Percentiles rank a stretch among this genome's conserved stretches.
Conservation (phyloP, 441 rosid genomes). For the Croton laevigatus region DNA sequence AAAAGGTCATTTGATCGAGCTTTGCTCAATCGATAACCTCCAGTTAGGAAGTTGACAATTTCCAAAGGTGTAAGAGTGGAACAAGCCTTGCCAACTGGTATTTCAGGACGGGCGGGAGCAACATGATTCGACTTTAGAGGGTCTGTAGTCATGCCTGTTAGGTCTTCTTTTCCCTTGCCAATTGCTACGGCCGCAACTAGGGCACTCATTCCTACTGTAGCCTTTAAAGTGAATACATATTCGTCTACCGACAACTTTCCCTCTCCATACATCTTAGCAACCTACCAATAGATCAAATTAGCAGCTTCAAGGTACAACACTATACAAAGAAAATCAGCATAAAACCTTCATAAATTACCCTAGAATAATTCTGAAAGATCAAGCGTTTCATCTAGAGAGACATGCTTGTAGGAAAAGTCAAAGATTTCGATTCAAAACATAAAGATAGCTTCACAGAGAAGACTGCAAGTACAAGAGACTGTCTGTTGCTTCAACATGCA, state of each 20-base stretch:
- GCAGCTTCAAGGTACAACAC: neutral
- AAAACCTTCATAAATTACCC: neutral
- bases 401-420: neutral
- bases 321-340: neutral
- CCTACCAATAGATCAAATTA: slow-evolving; percentile 36
- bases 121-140: slow-evolving; percentile 44
- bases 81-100: slow-evolving; percentile 72
- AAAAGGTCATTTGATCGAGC: slow-evolving; percentile 74
- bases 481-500: neutral
- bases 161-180: slow-evolving; percentile 72
- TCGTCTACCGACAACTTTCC: slow-evolving; percentile 47
- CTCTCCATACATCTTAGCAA: slow-evolving; percentile 41
- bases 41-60: slow-evolving; percentile 60
- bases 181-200: slow-evolving; percentile 51
- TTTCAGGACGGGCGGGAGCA: slow-evolving; percentile 38
- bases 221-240: slow-evolving; percentile 47
- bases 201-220: slow-evolving; percentile 38
- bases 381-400: neutral
- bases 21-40: slow-evolving; percentile 78
- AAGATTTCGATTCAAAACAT: neutral
- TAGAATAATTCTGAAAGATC: neutral
- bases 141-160: slow-evolving; percentile 56
- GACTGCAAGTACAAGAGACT: neutral
- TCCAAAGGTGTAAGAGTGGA: slow-evolving; percentile 54
- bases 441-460: neutral